Evolutionary conservation across 2,329 filamentous ascomycete species (phyloP).

Genomic region (Aspergillus carbonarius): DNA sequence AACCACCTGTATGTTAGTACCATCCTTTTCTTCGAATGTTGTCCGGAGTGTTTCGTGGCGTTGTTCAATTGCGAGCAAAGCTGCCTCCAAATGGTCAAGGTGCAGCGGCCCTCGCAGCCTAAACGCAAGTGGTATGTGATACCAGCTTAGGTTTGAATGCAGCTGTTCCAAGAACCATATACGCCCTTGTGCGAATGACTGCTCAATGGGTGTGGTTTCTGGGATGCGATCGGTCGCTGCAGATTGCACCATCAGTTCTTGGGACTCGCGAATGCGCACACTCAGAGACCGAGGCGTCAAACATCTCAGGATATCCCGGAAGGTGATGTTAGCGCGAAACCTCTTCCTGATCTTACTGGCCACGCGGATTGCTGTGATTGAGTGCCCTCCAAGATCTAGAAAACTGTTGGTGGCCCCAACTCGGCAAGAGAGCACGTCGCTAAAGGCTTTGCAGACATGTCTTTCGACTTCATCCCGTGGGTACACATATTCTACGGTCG

Average conservation of each 20-base stretch:
- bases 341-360: background rate
- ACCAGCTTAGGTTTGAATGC: background rate
- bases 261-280: background rate
- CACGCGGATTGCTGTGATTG: background rate
- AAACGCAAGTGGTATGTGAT: background rate
- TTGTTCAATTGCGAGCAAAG: background rate
- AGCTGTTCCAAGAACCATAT: constrained; percentile 8
- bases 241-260: background rate
- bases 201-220: background rate
- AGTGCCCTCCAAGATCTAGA: background rate
- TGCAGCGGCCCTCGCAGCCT: constrained; percentile 1
- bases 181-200: constrained; percentile 5
- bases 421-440: background rate
- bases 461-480: background rate
- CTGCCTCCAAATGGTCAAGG: constrained; percentile 1
- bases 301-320: background rate
- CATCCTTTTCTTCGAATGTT: background rate
- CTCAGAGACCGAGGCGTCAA: background rate
- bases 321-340: background rate
- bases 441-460: background rate
- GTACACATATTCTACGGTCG: background rate
- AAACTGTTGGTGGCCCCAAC: background rate
- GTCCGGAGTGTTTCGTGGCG: constrained; percentile 11
- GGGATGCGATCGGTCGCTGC: background rate
- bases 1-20: background rate